A percentile compares a stretch with the other conserved stretches of the same genome.
Conservation (phyloP, 208 protist species). For the Trypanosoma cruzi region DNA sequence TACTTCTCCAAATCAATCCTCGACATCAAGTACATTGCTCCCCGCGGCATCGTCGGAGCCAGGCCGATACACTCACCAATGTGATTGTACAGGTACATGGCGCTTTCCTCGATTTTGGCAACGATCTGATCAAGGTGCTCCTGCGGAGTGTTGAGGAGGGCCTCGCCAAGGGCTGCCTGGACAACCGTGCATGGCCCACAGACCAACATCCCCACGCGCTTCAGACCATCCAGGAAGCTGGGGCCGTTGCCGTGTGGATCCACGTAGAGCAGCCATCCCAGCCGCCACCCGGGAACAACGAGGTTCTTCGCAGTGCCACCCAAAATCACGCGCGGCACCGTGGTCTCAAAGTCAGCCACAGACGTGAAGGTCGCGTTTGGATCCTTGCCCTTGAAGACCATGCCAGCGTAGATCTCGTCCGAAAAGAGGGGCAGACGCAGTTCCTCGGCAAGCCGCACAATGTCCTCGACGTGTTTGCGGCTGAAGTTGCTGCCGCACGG, state of each 20-base stretch:
- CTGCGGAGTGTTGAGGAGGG: too few relatives aligned
- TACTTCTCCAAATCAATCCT: slow-evolving; percentile 75
- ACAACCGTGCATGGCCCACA: too few relatives aligned
- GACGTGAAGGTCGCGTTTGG: slow-evolving; percentile 66
- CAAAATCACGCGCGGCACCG: slow-evolving; percentile 82
- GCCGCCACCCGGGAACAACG: slow-evolving; percentile 93
- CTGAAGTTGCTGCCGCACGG: slow-evolving; percentile 94
- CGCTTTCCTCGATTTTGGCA: too few relatives aligned
- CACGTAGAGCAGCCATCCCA: slow-evolving; percentile 89
- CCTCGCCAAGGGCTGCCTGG: too few relatives aligned
- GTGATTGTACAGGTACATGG: too few relatives aligned
- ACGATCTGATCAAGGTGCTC: too few relatives aligned
- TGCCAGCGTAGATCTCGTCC: slow-evolving; percentile 96
- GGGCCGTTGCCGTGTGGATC: slow-evolving; percentile 67
- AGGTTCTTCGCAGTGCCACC: slow-evolving; percentile 93
- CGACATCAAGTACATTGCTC: slow-evolving; percentile 92
- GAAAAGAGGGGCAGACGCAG: slow-evolving; percentile 91
- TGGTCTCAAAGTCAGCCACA: slow-evolving; percentile 79
- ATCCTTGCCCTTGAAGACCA: too few relatives aligned
- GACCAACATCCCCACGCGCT: too few relatives aligned
- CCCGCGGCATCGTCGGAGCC: slow-evolving; percentile 63
- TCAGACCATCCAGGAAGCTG: too few relatives aligned
- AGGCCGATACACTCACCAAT: slow-evolving; percentile 53
- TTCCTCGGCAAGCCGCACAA: slow-evolving; percentile 83
- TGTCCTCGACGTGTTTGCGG: slow-evolving; percentile 70